phyloP scores from a whole-genome alignment of 2,329 filamentous ascomycete genomes.

The Penicillium sp. region DNA sequence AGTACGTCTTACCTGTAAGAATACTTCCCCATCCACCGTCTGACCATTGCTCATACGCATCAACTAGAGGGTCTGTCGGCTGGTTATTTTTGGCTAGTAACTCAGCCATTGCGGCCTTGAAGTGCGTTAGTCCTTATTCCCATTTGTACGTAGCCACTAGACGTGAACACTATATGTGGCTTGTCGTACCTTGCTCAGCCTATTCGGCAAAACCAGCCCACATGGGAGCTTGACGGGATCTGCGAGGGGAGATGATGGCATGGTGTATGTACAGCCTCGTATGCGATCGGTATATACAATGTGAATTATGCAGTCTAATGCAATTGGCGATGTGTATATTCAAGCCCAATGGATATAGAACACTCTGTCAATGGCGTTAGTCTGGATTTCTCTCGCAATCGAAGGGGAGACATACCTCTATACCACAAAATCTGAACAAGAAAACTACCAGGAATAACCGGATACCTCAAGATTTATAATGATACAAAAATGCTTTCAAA shows the following conservation, averaged over 20 bases:
- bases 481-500: background rate
- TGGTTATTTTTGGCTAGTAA: constrained; percentile 46
- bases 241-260: constrained; percentile 30
- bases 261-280: background rate
- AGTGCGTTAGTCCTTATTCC: constrained; percentile 11
- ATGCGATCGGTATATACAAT: background rate
- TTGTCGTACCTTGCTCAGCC: constrained; percentile 43
- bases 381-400: background rate
- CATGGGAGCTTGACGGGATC: constrained; percentile 52
- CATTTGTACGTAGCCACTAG: background rate
- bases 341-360: background rate
- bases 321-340: background rate
- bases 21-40: constrained; percentile 42
- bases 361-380: background rate
- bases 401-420: background rate
- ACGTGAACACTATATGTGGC: background rate
- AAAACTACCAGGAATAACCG: background rate
- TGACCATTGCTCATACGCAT: constrained; percentile 54
- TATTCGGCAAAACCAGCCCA: constrained; percentile 56
- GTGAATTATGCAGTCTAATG: background rate
- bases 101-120: constrained; percentile 44
- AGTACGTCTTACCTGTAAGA: constrained; percentile 35
- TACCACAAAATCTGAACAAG: background rate
- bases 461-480: background rate
- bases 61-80: constrained; percentile 43